phyloP scores from a whole-genome alignment of 2,329 filamentous ascomycete genomes.

The Pyrenochaeta sp. region DNA sequence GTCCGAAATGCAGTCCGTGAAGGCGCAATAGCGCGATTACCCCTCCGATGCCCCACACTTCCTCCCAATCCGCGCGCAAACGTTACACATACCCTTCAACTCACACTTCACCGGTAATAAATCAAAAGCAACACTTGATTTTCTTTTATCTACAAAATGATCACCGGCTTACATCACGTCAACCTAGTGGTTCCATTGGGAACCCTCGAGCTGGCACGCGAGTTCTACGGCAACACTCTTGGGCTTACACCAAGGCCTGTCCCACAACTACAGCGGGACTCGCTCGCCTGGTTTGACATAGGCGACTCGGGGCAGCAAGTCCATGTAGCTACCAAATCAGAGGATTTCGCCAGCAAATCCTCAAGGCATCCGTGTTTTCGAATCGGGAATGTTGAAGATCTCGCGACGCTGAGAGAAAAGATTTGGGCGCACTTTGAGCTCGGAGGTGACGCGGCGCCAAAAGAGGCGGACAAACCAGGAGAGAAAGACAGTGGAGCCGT shows the following conservation, averaged over 20 bases:
- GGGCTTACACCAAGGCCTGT: conserved; percentile 62
- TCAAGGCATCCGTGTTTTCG: conserved; percentile 67
- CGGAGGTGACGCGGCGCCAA: conserved; percentile 60
- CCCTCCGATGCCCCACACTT: no score
- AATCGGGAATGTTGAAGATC: conserved; percentile 56
- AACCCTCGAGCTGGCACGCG: conserved; percentile 13
- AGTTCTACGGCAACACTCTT: conserved; percentile 52
- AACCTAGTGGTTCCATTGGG: conserved; percentile 19
- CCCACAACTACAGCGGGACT: conserved; percentile 59
- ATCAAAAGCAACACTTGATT: no score
- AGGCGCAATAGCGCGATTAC: no score
- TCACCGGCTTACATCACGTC: conserved; percentile 25
- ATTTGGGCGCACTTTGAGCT: conserved; percentile 61
- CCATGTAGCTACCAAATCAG: conserved; percentile 59
- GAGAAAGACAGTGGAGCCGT: conserved; percentile 50
- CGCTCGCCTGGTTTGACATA: conserved; percentile 68
- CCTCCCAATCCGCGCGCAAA: no score
- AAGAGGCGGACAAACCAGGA: conserved; percentile 64
- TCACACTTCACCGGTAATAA: no score
- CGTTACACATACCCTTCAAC: no score
- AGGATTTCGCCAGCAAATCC: conserved; percentile 37
- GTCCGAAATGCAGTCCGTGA: no score
- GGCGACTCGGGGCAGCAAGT: conserved; percentile 63
- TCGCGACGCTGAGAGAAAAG: conserved; percentile 56
- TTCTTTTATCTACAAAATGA: no score